Evolutionary conservation across 2,329 filamentous ascomycete species (phyloP), one percentile per base, ranked within the genome.

Genomic region (Hypoxylon rubiginosum): DNA sequence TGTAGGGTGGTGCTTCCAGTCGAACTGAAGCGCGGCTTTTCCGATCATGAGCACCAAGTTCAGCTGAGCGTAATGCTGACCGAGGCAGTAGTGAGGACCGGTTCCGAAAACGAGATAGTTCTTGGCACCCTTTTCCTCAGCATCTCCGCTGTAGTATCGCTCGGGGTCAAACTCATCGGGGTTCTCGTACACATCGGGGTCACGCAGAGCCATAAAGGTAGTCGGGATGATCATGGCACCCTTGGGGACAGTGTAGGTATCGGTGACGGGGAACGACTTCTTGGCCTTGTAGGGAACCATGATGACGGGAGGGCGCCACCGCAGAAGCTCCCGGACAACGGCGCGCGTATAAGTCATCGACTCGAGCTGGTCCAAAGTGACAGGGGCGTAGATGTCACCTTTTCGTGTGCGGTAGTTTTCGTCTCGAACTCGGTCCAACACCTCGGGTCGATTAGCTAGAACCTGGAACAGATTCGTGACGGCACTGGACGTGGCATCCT

Each of bases 81-180:
- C 96, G 36, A 98, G 86, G 80, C 96, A 99, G 84, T 98, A 97
- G 82, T 98, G 96, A 73, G 96, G 93, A 7, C 96, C 96, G 17
- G 92, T 94, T 75, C 96, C 96, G 74, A 99, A 98, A 17, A 98
- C 94, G 55, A 99, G 86, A 85, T 91, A 98, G 85, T 98, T 99
- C 90, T 97, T 98, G 77, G 90, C 83, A 39, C 89, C 89, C 82
- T 90, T 91, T 79, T 91, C 89, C 80, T 97, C 94, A 11, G 95
- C 96, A 73, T 94, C 92, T 64, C 95, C 96, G 1, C 87, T 88
- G 79, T 95, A 95, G 88, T 96, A 98, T 74, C 95, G 89, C 71
- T 97, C 94, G 1, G 95, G 95, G 75, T 97, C 91, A 78, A 94
- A 98, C 45, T 86, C 84, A 75, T 98, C 95, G 1, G 96, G 93